A percentile compares a stretch with the other conserved stretches of the same genome.
Conservation (phyloP, 257 asterid species). For the Scutellaria barbata region DNA sequence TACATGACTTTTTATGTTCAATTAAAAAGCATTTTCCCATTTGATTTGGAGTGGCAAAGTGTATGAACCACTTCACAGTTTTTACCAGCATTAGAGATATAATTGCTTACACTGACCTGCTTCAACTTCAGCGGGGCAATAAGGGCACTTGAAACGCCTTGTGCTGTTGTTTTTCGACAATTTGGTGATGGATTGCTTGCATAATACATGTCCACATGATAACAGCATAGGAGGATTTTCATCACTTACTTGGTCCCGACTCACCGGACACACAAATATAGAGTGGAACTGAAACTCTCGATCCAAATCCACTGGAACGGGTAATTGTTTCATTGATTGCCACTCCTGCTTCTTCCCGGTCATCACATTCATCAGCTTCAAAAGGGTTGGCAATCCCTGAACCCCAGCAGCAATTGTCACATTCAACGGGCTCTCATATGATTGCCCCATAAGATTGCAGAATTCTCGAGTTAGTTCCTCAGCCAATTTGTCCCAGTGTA, state of each 20-base stretch:
- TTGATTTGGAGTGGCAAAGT: background rate
- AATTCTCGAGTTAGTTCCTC: slow-evolving; percentile 76
- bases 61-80: slow-evolving; percentile 14
- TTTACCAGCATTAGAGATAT: slow-evolving; percentile 51
- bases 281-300: slow-evolving; percentile 90
- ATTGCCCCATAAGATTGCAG: slow-evolving; percentile 80
- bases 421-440: slow-evolving; percentile 72
- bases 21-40: slow-evolving; percentile 10
- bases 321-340: slow-evolving; percentile 88
- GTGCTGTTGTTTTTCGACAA: slow-evolving; percentile 79
- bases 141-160: slow-evolving; percentile 91
- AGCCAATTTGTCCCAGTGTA: slow-evolving; percentile 68
- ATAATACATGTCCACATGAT: slow-evolving; percentile 88
- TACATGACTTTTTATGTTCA: slow-evolving; percentile 33
- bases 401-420: slow-evolving; percentile 83
- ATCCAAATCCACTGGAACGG: slow-evolving; percentile 86
- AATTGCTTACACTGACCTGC: slow-evolving; percentile 87
- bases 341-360: slow-evolving; percentile 82
- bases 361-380: slow-evolving; percentile 85
- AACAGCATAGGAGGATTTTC: slow-evolving; percentile 93
- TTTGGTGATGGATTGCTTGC: slow-evolving; percentile 88
- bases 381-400: slow-evolving; percentile 84
- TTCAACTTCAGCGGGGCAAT: slow-evolving; percentile 87
- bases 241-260: slow-evolving; percentile 86
- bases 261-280: slow-evolving; percentile 86